Percentiles rank a stretch among this genome's conserved stretches.
These are phyloP conservation scores for Phaeosphaeria sp. DNA, from an alignment of 2,329 filamentous ascomycete species.

Conservation along the genomic window DNA sequence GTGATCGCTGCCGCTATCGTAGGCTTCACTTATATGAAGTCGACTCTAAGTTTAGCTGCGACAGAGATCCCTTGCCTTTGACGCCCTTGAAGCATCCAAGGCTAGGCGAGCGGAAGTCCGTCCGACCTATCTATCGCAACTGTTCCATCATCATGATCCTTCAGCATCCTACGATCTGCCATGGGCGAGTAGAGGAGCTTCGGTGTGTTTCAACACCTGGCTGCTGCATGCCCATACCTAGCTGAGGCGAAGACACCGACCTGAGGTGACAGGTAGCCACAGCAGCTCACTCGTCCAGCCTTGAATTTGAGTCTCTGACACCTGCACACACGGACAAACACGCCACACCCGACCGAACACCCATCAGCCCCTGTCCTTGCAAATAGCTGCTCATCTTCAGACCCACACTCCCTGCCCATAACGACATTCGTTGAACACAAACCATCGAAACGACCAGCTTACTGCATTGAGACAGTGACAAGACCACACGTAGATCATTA, in stretches of 20 bases:
- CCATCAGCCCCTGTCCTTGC: neutral
- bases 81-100: neutral
- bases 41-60: constrained; percentile 4
- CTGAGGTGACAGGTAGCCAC: neutral
- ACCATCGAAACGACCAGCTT: neutral
- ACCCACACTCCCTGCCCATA: neutral
- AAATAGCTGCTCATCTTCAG: neutral
- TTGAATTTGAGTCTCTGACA: neutral
- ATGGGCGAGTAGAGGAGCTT: neutral
- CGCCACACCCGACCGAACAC: neutral
- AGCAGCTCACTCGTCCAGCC: neutral
- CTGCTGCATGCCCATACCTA: neutral
- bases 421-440: neutral
- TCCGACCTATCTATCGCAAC: neutral
- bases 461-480: neutral
- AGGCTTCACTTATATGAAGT: neutral
- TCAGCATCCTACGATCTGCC: neutral
- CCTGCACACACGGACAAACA: neutral
- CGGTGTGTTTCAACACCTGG: neutral
- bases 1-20: neutral
- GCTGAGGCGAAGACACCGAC: neutral
- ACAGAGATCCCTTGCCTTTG: neutral
- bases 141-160: neutral
- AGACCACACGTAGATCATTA: neutral
- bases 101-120: neutral